Evolutionary conservation across 495 filamentous ascomycete genomes (phyloP).

Genomic region (Lindgomyces ingoldianus): DNA sequence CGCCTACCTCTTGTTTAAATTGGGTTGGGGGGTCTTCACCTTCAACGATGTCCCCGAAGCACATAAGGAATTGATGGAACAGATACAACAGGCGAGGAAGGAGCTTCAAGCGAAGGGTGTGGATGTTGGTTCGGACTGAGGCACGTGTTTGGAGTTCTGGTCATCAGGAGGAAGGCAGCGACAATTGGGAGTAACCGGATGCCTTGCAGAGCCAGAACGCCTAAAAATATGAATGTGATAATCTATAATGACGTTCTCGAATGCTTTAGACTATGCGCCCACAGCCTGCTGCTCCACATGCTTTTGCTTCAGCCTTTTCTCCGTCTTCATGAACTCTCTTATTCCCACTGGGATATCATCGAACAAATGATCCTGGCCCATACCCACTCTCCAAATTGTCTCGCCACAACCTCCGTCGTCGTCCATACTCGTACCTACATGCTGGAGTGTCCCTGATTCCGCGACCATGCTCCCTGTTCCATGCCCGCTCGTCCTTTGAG

Average conservation of each 20-base stretch:
- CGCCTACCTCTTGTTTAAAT: constrained; percentile 86
- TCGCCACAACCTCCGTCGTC: constrained; percentile 79
- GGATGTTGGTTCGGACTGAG: constrained; percentile 61
- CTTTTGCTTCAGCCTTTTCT: constrained; percentile 85
- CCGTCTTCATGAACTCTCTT: constrained; percentile 93
- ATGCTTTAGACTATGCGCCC: constrained; percentile 7
- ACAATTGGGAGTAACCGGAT: not conserved
- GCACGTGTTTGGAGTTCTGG: not conserved
- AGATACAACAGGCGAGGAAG: constrained; percentile 69
- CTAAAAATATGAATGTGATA: not conserved
- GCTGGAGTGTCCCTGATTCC: constrained; percentile 39
- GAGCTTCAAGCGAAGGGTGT: constrained; percentile 70
- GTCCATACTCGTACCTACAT: constrained; percentile 65
- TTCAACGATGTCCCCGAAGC: constrained; percentile 96
- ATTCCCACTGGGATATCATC: constrained; percentile 88
- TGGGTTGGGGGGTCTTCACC: constrained; percentile 88
- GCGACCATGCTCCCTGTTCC: constrained; percentile 44
- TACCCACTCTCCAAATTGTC: constrained; percentile 61
- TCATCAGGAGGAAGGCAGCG: not conserved
- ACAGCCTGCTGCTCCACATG: constrained; percentile 45
- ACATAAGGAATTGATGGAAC: constrained; percentile 82
- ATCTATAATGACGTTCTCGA: not conserved
- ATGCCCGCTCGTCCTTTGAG: constrained; percentile 43
- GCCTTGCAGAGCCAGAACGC: not conserved
- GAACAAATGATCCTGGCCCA: constrained; percentile 64